Evolutionary conservation across 2,329 filamentous ascomycete species (phyloP).

Genomic region (Botrytis aclada): DNA sequence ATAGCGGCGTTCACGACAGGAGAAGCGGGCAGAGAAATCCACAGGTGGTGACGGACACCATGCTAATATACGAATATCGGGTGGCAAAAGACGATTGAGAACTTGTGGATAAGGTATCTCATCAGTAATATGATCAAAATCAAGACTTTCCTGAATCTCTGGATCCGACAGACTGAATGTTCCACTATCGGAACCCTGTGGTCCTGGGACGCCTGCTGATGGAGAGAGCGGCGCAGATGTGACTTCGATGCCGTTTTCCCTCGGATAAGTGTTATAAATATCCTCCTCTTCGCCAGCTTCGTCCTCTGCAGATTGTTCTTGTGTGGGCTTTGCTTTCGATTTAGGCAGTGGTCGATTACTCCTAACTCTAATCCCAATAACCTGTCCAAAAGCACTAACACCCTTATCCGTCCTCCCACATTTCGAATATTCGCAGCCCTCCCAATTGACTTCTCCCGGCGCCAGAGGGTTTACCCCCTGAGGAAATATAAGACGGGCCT

Average conservation of each 20-base stretch:
- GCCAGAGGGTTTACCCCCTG: slow-evolving; percentile 42
- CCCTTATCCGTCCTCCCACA: slow-evolving; percentile 90
- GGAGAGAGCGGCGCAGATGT: slow-evolving; percentile 31
- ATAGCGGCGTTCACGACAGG: slow-evolving; percentile 86
- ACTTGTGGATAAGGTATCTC: slow-evolving; percentile 82
- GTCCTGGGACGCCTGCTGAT: slow-evolving; percentile 9
- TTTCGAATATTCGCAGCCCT: slow-evolving; percentile 87
- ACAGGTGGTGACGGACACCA: slow-evolving; percentile 84
- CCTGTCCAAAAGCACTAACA: slow-evolving; percentile 95
- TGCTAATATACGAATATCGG: slow-evolving; percentile 84
- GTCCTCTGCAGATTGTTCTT: slow-evolving; percentile 23
- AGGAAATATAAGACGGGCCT: slow-evolving; percentile 77
- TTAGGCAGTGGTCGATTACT: slow-evolving; percentile 66
- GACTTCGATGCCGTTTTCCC: slow-evolving; percentile 31
- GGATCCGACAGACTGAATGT: slow-evolving; percentile 21
- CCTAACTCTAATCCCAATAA: slow-evolving; percentile 77
- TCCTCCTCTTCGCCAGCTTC: slow-evolving; percentile 14
- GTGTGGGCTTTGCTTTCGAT: slow-evolving; percentile 22
- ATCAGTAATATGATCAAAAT: slow-evolving; percentile 69
- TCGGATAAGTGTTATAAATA: slow-evolving; percentile 29
- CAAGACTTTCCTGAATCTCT: slow-evolving; percentile 35
- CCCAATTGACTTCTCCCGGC: slow-evolving; percentile 67
- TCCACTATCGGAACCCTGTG: neutral
- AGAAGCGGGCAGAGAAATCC: slow-evolving; percentile 87
- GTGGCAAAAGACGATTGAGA: slow-evolving; percentile 82